Conservation (phyloP, 2,329 filamentous ascomycete species). For the Epicoccum nigrum region DNA sequence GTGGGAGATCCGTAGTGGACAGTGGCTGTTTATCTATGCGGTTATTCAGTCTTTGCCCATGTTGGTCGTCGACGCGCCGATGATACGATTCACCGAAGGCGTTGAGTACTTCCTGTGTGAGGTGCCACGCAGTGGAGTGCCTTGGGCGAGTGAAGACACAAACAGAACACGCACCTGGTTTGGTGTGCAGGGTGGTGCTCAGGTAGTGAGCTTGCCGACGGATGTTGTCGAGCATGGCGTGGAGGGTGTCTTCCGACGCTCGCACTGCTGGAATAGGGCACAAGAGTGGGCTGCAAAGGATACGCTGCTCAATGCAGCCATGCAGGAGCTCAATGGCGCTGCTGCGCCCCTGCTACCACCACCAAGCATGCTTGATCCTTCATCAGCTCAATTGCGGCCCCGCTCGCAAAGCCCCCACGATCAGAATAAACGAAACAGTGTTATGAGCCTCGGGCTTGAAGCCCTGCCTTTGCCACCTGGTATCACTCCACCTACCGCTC, state of each 20-base stretch:
- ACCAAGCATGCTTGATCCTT: conserved; percentile 35
- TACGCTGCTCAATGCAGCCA: conserved; percentile 41
- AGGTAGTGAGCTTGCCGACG: conserved; percentile 66
- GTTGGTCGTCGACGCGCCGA: conserved; percentile 77
- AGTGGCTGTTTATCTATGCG: conserved; percentile 83
- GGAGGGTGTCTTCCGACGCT: conserved; percentile 71
- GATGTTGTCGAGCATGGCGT: conserved; percentile 70
- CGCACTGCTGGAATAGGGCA: conserved; percentile 71
- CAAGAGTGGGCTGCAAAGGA: conserved; percentile 62
- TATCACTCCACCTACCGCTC: conserved; percentile 45
- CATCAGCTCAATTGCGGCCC: conserved; percentile 20
- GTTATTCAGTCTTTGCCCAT: conserved; percentile 79
- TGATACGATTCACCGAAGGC: conserved; percentile 69
- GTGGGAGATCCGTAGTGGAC: conserved; percentile 72
- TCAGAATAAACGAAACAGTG: conserved; percentile 49
- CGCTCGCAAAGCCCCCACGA: conserved; percentile 35
- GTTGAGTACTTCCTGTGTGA: conserved; percentile 85
- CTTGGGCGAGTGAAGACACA: conserved; percentile 72
- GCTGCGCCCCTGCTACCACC: conserved; percentile 41
- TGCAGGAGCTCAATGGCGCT: conserved; percentile 41
- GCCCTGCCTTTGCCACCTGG: conserved; percentile 54
- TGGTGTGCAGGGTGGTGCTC: conserved; percentile 70
- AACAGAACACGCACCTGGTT: conserved; percentile 70
- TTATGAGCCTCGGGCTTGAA: conserved; percentile 55
- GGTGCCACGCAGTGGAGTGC: conserved; percentile 72